A percentile compares a stretch with the other conserved stretches of the same genome.
These are phyloP conservation scores for Trichophaea hybrida DNA, from an alignment of 2,329 filamentous ascomycete species.

Conservation along the genomic window DNA sequence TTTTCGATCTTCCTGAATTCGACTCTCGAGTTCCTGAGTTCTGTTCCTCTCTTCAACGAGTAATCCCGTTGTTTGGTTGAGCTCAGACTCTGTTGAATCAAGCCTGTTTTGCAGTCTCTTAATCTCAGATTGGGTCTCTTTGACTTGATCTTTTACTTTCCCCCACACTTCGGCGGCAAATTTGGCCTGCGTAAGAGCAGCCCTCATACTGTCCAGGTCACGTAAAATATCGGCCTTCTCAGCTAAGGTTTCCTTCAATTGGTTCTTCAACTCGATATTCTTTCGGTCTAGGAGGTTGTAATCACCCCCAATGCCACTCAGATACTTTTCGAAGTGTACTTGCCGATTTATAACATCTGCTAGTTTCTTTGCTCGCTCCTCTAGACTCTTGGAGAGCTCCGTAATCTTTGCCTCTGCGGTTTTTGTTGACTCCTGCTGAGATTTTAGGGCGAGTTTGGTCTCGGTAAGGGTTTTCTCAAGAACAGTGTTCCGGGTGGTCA, in stretches of 20 bases:
- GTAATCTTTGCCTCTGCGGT: conserved; percentile 5
- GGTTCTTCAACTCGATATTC: conserved; percentile 9
- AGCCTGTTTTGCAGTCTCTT: conserved; percentile 13
- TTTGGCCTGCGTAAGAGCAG: conserved; percentile 7
- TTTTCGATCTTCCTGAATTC: conserved; percentile 14
- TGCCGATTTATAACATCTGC: conserved; percentile 11
- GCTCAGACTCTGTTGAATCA: conserved; percentile 12
- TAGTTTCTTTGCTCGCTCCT: conserved; percentile 10
- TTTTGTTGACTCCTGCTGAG: conserved; percentile 6
- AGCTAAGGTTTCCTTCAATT: conserved; percentile 11
- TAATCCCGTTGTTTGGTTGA: conserved; percentile 17
- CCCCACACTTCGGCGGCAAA: background rate
- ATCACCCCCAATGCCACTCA: conserved; percentile 17
- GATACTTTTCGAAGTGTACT: conserved; percentile 15
- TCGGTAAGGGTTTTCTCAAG: conserved; percentile 15
- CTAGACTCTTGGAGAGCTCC: conserved; percentile 3
- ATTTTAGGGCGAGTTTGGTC: conserved; percentile 4
- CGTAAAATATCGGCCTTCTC: conserved; percentile 6
- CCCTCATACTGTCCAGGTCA: conserved; percentile 8
- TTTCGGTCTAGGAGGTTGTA: conserved; percentile 19
- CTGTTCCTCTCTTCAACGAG: conserved; percentile 16
- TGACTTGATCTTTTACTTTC: background rate
- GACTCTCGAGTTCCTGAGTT: conserved; percentile 15
- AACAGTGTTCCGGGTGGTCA: background rate
- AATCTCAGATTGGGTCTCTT: conserved; percentile 4